phyloP scores from a whole-genome alignment of 306 rosid genomes.

The Macrotyloma uniflorum region DNA sequence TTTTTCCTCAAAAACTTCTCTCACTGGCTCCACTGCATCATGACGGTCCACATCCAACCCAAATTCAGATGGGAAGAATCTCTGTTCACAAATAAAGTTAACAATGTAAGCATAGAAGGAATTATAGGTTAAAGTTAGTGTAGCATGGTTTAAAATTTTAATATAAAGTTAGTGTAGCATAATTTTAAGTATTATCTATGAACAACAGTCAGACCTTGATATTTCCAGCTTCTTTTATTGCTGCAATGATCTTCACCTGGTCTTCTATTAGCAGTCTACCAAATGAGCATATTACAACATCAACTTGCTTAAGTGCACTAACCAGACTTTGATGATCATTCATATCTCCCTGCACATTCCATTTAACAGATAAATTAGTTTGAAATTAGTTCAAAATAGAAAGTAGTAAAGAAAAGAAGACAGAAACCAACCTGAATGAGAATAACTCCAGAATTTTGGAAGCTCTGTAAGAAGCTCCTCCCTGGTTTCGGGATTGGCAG shows the following conservation, averaged over 20 bases:
- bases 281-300: slow-evolving; percentile 44
- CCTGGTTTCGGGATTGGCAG: slow-evolving; percentile 47
- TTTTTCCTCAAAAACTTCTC: slow-evolving; percentile 33
- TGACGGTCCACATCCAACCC: slow-evolving; percentile 51
- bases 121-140: too few relatives aligned
- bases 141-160: too few relatives aligned
- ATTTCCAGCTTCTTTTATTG: slow-evolving; percentile 56
- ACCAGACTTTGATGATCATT: slow-evolving; percentile 40
- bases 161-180: too few relatives aligned
- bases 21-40: slow-evolving; percentile 38
- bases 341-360: slow-evolving; percentile 35
- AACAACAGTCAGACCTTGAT: slow-evolving; percentile 36
- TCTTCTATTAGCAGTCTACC: slow-evolving; percentile 34
- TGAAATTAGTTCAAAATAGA: background rate
- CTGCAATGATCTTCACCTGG: slow-evolving; percentile 47
- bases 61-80: slow-evolving; percentile 55
- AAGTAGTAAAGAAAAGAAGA: background rate
- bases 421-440: slow-evolving; percentile 32
- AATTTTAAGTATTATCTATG: too few relatives aligned
- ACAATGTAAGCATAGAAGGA: background rate
- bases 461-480: slow-evolving; percentile 38
- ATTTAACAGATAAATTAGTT: background rate
- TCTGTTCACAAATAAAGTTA: slow-evolving; percentile 19
- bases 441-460: slow-evolving; percentile 36
- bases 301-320: slow-evolving; percentile 51